phyloP scores from a whole-genome alignment of 805 yeast species.

The Nakazawaea pomicola region DNA sequence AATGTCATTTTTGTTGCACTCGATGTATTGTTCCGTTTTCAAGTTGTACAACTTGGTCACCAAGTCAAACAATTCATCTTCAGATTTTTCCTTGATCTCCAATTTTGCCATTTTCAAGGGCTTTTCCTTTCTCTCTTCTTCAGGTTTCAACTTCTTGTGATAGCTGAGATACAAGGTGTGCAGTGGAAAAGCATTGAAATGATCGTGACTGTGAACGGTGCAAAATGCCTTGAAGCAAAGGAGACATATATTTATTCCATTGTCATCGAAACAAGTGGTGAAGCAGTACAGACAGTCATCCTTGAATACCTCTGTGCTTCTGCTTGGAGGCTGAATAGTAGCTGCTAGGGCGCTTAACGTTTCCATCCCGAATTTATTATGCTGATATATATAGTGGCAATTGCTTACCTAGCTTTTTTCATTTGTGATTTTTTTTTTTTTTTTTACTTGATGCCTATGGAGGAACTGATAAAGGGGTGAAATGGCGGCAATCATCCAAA shows the following conservation, averaged over 20 bases:
- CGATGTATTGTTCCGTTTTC: slow-evolving; percentile 21
- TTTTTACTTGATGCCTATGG: background rate
- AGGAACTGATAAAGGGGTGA: too few relatives aligned
- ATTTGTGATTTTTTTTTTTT: background rate
- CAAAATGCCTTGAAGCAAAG: slow-evolving; percentile 63
- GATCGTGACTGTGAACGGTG: slow-evolving; percentile 37
- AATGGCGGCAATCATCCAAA: too few relatives aligned
- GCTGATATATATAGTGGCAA: slow-evolving; percentile 2
- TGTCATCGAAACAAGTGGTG: slow-evolving; percentile 50
- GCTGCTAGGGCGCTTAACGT: background rate
- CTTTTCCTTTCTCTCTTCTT: slow-evolving; percentile 23
- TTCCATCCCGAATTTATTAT: background rate
- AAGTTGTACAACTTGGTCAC: slow-evolving; percentile 35
- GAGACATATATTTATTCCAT: slow-evolving; percentile 75
- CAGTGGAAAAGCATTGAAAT: too few relatives aligned
- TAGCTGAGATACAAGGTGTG: too few relatives aligned
- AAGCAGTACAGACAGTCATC: slow-evolving; percentile 91
- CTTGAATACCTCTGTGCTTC: slow-evolving; percentile 52
- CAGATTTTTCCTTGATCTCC: slow-evolving; percentile 59
- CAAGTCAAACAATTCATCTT: slow-evolving; percentile 56
- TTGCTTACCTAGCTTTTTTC: too few relatives aligned
- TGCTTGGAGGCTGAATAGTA: slow-evolving; percentile 19
- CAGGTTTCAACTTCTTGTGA: slow-evolving; percentile 43
- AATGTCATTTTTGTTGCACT: slow-evolving; percentile 24
- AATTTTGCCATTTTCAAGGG: slow-evolving; percentile 53